Base-by-base conservation (phyloP, 495 filamentous ascomycete species). In the Penicillium simplicissimum region DNA sequence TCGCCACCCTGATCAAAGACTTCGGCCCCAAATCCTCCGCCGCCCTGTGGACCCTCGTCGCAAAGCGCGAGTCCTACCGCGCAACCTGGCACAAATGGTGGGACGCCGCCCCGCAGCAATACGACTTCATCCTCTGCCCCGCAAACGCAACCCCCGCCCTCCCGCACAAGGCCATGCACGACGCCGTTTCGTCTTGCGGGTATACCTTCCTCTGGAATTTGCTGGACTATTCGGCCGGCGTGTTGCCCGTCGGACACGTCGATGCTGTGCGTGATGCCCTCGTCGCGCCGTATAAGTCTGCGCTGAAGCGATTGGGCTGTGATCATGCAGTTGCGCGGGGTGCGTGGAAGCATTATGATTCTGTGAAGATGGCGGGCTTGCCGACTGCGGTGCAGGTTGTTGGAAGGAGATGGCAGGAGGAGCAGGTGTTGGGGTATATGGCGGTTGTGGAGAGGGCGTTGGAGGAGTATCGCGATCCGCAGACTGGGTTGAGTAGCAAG, bases 201-300 rank as follows among this genome's bases (percentile, higher is more conserved):
- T 98, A 98, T 72, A 97, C 94, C 0, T 97, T 98, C 71, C 77
- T 98, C 57, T 98, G 94, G 81, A 98, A 97, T 67, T 58, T 97
- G 81, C 81, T 97, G 13, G 95, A 98, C 72, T 97, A 97, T 73
- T 85, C 90, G 0, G 84, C 85, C 17, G 94, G 95, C 42, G 87
- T 97, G 28, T 62, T 98, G 37, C 94, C 95, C 0, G 86, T 98
- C 4, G 95, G 91, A 1, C 89, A 91, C 35, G 95, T 98, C 10
- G 88, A 96, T 66, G 77, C 83, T 35, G 73, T 66, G 1, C 73
- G 85, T 8, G 94, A 98, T 67, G 76, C 78, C 36, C 83, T 96
- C 2, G 82, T 85, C 1, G 62, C 78, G 0, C 76, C 71, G 1
- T 80, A 87, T 56, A 85, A 82, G 62, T 85, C 83, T 31, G 64